phyloP scores from a whole-genome alignment of 1,139 yeast genomes.

The Petasospora fabianii region DNA sequence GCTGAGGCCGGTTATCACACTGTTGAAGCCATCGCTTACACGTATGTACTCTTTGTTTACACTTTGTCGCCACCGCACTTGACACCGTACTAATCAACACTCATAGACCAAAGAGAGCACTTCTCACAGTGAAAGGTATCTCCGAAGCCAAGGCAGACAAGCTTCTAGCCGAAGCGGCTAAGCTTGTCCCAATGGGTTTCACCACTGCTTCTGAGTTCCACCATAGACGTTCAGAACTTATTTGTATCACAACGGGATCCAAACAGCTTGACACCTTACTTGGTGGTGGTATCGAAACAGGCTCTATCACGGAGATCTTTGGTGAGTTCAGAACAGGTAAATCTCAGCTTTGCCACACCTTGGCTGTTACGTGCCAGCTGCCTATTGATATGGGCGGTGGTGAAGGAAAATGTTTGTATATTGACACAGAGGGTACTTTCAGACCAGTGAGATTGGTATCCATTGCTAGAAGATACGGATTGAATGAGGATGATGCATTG shows the following conservation, averaged over 20 bases:
- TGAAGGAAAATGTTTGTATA: constrained; percentile 94
- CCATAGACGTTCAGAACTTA: constrained; percentile 82
- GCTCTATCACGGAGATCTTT: constrained; percentile 92
- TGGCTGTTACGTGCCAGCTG: constrained; percentile 94
- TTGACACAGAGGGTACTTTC: constrained; percentile 96
- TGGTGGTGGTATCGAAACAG: constrained; percentile 98
- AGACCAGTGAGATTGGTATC: constrained; percentile 87
- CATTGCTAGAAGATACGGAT: constrained; percentile 87
- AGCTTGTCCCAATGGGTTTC: constrained; percentile 92
- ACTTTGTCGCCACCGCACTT: background rate
- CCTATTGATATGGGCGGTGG: constrained; percentile 99
- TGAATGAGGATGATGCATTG: constrained; percentile 90
- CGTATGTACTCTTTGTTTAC: constrained; percentile 29
- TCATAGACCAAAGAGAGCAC: constrained; percentile 59
- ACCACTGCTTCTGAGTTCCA: constrained; percentile 97
- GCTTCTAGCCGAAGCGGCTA: constrained; percentile 75
- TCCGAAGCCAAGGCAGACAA: constrained; percentile 95
- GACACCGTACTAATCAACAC: constrained; percentile 5
- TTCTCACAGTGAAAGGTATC: constrained; percentile 81
- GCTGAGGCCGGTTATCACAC: constrained; percentile 85
- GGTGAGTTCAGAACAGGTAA: constrained; percentile 99
- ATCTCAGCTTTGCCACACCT: constrained; percentile 93
- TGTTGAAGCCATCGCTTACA: constrained; percentile 88
- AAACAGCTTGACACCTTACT: constrained; percentile 87
- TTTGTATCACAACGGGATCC: constrained; percentile 93